A percentile compares a stretch with the other conserved stretches of the same genome.
Conservation (phyloP, 2,329 filamentous ascomycete species). For the Paraconiothyrium brasiliense region DNA sequence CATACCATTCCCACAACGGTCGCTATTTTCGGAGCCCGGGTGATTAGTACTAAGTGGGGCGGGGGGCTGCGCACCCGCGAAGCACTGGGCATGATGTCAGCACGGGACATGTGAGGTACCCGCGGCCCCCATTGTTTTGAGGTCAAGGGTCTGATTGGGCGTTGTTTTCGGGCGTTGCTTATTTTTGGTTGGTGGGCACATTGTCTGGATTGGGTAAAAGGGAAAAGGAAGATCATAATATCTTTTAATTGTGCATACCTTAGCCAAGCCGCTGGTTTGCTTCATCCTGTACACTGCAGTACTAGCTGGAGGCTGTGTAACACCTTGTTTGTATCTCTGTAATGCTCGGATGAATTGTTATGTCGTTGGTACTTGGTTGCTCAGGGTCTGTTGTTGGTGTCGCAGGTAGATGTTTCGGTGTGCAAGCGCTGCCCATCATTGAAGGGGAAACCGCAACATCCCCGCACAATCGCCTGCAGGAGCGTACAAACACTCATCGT, state of each 20-base stretch:
- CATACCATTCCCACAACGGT: not conserved
- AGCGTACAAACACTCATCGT: no score
- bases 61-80: not conserved
- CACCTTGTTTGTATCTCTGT: no score
- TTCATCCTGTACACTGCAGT: not conserved
- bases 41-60: not conserved
- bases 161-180: not conserved
- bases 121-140: not conserved
- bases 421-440: no score
- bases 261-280: not conserved
- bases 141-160: not conserved
- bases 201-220: not conserved
- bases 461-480: no score
- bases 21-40: conserved; percentile 5
- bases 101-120: not conserved
- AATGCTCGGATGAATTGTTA: no score
- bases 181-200: not conserved
- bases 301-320: no score
- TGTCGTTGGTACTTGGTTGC: no score
- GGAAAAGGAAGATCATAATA: not conserved
- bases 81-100: conserved; percentile 1
- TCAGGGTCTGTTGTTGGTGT: no score
- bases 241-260: not conserved
- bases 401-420: no score
- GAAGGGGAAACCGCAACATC: no score